Evolutionary conservation across 306 rosid genomes (phyloP), one percentile per base, ranked within the genome.

Genomic region (Canavalia ensiformis): DNA sequence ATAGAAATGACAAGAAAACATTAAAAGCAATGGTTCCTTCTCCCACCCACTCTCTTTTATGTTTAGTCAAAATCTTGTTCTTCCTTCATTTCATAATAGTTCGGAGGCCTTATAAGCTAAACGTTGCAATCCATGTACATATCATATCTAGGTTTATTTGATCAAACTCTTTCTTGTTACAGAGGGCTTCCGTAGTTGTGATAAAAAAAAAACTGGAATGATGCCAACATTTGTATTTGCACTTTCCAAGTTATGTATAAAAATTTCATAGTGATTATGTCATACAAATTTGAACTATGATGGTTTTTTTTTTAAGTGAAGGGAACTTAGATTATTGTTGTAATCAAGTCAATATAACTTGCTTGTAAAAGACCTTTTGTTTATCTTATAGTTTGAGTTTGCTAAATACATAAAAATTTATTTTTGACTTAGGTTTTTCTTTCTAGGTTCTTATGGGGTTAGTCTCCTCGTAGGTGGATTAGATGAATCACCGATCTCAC

Each of bases 401-500:
- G 37, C 51, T 29, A 37, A 72, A 68, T 10, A 49, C 33, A 18
- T 7, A 69, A 60, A 64, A 42, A 46, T 56, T 58, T 33, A 54
- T 39, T 9, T 55, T 45, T 46, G 54, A 55, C 35, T 56, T 3
- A 0, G 8, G n/a, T 57, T 64, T 41, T 31, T 10, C 49, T 55
- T 29, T 68, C 30, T 57, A 11, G 29, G 31, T 34, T 97, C 98
- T 42, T 94, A 86, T 69, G 98, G 98, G 39, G 98, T 94, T 77
- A 97, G 98, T 81, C 94, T 94, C 77, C 87, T 94, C 57, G 97
- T 94, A 7, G 97, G 87, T 68, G 97, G 98, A 59, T 78, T 94
- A 82, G 98, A 94, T 72, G 97, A 94, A 84, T 88, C 94, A 57
- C 97, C 97, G 98, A 45, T 97, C 98, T 25, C 98, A 92, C 75